These are phyloP conservation scores for Thelonectria rubi DNA, from an alignment of 2,329 filamentous ascomycete species.

Conservation along the genomic window DNA sequence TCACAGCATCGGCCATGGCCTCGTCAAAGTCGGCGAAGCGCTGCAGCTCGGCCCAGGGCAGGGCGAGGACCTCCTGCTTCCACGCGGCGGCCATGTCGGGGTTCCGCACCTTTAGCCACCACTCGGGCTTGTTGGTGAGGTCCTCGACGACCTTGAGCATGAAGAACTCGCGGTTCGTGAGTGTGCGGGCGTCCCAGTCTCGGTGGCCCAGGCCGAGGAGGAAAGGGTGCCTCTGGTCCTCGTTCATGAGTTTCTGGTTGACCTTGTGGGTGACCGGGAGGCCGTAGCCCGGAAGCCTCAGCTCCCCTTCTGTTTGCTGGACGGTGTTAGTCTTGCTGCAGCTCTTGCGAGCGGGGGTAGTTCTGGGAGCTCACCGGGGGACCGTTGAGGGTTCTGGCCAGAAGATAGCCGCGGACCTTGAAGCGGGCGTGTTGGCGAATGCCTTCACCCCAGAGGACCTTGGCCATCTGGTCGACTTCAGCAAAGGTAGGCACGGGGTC, in stretches of 20 bases:
- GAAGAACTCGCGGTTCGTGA: conserved; percentile 41
- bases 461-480: neutral
- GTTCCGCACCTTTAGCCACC: conserved; percentile 42
- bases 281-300: neutral
- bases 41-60: conserved; percentile 12
- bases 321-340: neutral
- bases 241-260: neutral
- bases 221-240: neutral
- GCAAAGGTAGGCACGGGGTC: neutral
- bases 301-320: neutral
- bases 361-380: neutral
- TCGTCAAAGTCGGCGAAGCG: conserved; percentile 8
- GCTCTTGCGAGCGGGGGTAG: too few relatives aligned
- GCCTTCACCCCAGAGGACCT: neutral
- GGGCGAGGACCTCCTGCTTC: conserved; percentile 25
- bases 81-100: conserved; percentile 22
- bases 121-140: conserved; percentile 43
- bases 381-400: neutral
- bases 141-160: conserved; percentile 44
- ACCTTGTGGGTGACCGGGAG: neutral
- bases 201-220: neutral
- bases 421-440: neutral
- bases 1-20: conserved; percentile 31
- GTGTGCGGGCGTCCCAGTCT: conserved; percentile 13
- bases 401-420: neutral